Base-by-base conservation (phyloP, 2,329 filamentous ascomycete genomes). In the Fusarium bulbicola region DNA sequence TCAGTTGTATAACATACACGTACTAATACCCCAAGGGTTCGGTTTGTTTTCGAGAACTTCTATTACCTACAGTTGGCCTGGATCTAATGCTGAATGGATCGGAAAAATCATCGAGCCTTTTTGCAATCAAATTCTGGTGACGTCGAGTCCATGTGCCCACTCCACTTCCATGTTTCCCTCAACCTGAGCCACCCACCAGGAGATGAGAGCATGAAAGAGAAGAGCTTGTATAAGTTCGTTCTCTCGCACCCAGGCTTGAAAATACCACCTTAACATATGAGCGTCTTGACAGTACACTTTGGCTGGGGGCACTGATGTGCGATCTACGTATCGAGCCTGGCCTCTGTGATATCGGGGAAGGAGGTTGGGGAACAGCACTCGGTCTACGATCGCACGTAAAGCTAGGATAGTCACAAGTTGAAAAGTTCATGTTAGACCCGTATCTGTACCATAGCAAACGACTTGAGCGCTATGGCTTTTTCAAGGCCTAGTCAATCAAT, bases 381-480 rank as follows among this genome's bases (percentile, higher is more conserved):
- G 20, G 57, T 24, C 28, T 64, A 69, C 36, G 56, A 50, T 58
- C 57, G 43, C 56, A 63, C 36, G 32, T 2, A 37, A 45, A 37
- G 21, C 18, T 9, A 59, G 24, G 18, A 46, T 43, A 40, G 32
- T 73, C 64, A 69, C 58, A 58, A 50, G 58, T 54, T 74, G 28
- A 71, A 70, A 63, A 57, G 34, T 59, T 64, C 64, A 85, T 91
- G 87, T 91, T 77, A 85, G 87, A 85, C 88, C 88, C 87, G 89
- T 90, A 91, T 91, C 89, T 91, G 89, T 91, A 88, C 89, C 85
- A 84, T 87, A 84, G 83, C 84, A 85, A 82, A 81, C 76, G 76
- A 80, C 88, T 90, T 82, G 81, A 82, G 80, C 83, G 84, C 84
- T 85, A 88, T 87, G 81, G 88, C 88, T 90, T 90, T 89, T 84